phyloP scores from a whole-genome alignment of 345 rosid species.

The Hibiscus tridactylites region DNA sequence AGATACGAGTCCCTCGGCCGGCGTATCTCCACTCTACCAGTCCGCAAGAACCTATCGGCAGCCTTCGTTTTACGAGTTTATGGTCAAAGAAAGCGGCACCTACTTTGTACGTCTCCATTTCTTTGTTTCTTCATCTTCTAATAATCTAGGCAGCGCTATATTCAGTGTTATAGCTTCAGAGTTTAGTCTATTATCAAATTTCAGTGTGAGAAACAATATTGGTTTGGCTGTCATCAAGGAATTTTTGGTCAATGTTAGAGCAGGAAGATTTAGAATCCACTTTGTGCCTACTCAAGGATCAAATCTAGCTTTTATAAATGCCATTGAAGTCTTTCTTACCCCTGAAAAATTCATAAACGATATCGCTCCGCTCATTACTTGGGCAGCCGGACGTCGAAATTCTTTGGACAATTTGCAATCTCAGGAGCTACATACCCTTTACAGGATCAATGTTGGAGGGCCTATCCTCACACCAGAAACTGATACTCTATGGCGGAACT shows the following conservation, averaged over 20 bases:
- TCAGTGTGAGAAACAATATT: slow-evolving; percentile 9
- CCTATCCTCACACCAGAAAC: slow-evolving; percentile 1
- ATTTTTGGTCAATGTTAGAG: slow-evolving; percentile 25
- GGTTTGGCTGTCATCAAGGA: slow-evolving; percentile 28
- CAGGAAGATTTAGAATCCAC: slow-evolving; percentile 16
- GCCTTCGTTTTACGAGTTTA: slow-evolving; percentile 27
- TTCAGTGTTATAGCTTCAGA: slow-evolving; percentile 30
- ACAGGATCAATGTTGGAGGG: slow-evolving; percentile 30
- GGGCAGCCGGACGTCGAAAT: not conserved
- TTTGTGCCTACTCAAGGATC: slow-evolving; percentile 28
- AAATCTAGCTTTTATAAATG: slow-evolving; percentile 49
- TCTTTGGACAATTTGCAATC: not conserved
- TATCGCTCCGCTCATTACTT: not conserved
- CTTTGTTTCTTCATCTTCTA: slow-evolving; percentile 13
- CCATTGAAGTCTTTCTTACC: slow-evolving; percentile 45
- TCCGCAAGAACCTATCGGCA: slow-evolving; percentile 39
- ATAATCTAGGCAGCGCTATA: slow-evolving; percentile 25
- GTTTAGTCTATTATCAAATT: slow-evolving; percentile 23
- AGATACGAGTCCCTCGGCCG: not conserved
- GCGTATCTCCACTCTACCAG: slow-evolving; percentile 18
- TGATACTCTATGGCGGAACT: slow-evolving; percentile 36
- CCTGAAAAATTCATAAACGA: slow-evolving; percentile 14
- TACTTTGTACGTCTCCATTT: slow-evolving; percentile 44
- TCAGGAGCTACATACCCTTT: not conserved
- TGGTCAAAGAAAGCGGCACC: slow-evolving; percentile 14